Evolutionary conservation across 208 protist species (phyloP).

Genomic region (Leishmania gerbilli): DNA sequence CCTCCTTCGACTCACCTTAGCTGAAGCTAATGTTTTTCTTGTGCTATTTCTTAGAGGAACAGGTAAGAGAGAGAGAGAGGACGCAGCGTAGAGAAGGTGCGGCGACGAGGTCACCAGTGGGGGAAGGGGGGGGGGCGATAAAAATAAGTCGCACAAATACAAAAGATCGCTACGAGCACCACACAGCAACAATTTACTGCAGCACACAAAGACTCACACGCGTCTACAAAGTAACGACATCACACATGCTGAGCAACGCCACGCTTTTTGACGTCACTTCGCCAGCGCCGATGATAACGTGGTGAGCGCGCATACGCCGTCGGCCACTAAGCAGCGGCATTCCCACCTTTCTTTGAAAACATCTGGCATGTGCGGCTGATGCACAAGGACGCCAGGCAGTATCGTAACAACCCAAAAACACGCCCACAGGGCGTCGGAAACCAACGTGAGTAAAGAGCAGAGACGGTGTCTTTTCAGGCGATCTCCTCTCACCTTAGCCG

Average conservation of each 20-base stretch:
- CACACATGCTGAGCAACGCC: not conserved
- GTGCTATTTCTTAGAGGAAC: not conserved
- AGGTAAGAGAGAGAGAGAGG: no score
- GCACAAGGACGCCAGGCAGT: not conserved
- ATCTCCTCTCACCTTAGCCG: not conserved
- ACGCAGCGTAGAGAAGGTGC: not conserved
- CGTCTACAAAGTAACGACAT: not conserved
- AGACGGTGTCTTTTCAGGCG: not conserved
- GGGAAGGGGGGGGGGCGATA: not conserved
- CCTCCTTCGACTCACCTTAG: not conserved
- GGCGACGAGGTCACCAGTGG: not conserved
- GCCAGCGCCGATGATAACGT: not conserved
- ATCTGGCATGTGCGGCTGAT: not conserved
- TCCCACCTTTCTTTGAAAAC: not conserved
- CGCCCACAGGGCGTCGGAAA: not conserved
- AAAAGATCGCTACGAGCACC: not conserved
- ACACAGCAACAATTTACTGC: not conserved
- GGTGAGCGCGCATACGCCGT: not conserved
- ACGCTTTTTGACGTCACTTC: not conserved
- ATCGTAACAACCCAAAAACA: not conserved
- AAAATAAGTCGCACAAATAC: not conserved
- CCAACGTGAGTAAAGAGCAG: not conserved
- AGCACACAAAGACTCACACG: not conserved
- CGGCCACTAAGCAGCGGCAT: not conserved
- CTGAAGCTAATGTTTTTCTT: not conserved